phyloP scores from a whole-genome alignment of 208 protist genomes.

The Strigomonas culicis region DNA sequence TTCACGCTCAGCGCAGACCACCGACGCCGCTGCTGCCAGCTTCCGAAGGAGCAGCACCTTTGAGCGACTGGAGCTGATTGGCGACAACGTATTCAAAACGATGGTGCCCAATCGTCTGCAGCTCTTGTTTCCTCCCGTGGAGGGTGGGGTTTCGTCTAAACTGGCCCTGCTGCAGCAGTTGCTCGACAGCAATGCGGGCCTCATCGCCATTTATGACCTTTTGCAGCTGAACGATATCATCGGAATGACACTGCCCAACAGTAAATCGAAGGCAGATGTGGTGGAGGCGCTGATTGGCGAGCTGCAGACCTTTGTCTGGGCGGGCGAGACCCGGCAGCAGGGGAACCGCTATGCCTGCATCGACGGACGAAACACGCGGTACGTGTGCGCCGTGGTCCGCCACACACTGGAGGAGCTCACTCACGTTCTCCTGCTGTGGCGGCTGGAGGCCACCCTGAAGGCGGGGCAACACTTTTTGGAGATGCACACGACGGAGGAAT shows the following conservation, averaged over 20 bases:
- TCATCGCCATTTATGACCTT: slow-evolving; percentile 82
- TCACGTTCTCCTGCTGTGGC: slow-evolving; percentile 78
- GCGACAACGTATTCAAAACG: slow-evolving; percentile 72
- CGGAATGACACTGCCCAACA: slow-evolving; percentile 47
- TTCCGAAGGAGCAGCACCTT: no score
- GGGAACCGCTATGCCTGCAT: slow-evolving; percentile 25
- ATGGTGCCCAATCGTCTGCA: slow-evolving; percentile 56
- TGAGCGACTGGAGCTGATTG: slow-evolving; percentile 81
- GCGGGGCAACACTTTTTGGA: slow-evolving; percentile 28
- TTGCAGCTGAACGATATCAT: slow-evolving; percentile 59
- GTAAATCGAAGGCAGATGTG: slow-evolving; percentile 81
- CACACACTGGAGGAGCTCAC: slow-evolving; percentile 77
- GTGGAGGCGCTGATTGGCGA: slow-evolving; percentile 84
- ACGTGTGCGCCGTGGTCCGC: slow-evolving; percentile 49
- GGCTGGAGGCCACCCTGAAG: slow-evolving; percentile 47
- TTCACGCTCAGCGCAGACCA: slow-evolving; percentile 5
- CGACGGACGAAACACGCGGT: slow-evolving; percentile 23
- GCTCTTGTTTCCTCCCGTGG: slow-evolving; percentile 49
- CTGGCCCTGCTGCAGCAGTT: slow-evolving; percentile 48
- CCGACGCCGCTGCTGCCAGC: no score
- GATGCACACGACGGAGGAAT: slow-evolving; percentile 4
- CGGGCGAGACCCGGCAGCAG: slow-evolving; percentile 35
- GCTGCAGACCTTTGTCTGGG: slow-evolving; percentile 69
- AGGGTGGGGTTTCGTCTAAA: slow-evolving; percentile 34
- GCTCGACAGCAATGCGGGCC: slow-evolving; percentile 70